Evolutionary conservation across 805 yeast species (phyloP).

Genomic region (Nematodospora valgi): DNA sequence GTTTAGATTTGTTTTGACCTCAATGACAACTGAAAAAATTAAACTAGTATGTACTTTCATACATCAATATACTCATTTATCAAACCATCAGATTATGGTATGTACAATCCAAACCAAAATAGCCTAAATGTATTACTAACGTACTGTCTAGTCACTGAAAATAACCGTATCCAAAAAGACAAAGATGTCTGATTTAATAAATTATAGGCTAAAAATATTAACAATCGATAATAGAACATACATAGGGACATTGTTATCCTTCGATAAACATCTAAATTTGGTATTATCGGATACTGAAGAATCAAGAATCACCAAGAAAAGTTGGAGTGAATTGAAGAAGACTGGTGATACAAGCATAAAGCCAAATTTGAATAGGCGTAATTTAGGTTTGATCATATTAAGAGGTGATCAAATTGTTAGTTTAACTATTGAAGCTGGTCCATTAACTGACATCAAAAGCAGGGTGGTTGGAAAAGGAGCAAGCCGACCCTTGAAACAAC

Average conservation of each 20-base stretch:
- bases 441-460: conserved; percentile 33
- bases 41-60: background rate
- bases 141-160: background rate
- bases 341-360: conserved; percentile 26
- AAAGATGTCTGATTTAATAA: conserved; percentile 61
- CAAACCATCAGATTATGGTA: background rate
- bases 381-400: conserved; percentile 75
- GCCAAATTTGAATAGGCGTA: conserved; percentile 51
- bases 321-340: conserved; percentile 36
- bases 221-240: conserved; percentile 76
- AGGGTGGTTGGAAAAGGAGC: conserved; percentile 23
- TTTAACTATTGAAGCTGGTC: conserved; percentile 60
- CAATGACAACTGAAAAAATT: background rate
- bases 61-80: background rate
- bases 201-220: conserved; percentile 68
- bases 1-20: too few species aligned
- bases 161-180: conserved; percentile 28
- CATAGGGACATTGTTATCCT: conserved; percentile 79
- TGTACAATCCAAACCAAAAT: too few species aligned
- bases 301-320: conserved; percentile 66
- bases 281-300: conserved; percentile 86
- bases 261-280: conserved; percentile 84
- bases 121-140: background rate
- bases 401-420: conserved; percentile 87
- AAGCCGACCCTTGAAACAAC: conserved; percentile 35